Conservation (phyloP, 306 rosid genomes). For the Dryas drummondii region DNA sequence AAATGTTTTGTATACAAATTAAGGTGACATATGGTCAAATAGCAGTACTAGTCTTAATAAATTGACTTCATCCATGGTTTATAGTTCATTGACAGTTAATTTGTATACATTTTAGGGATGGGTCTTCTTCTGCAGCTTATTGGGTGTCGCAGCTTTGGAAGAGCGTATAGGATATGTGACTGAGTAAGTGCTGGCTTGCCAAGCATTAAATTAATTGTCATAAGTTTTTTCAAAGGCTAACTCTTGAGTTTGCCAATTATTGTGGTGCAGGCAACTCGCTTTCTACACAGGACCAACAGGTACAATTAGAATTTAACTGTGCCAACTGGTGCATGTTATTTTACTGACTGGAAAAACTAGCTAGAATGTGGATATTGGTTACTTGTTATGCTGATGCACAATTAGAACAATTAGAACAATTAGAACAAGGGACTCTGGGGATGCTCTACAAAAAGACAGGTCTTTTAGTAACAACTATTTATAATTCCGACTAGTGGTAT, state of each 20-base stretch:
- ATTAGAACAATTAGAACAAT: not conserved
- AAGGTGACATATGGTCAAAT: too few relatives aligned
- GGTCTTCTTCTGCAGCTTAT: constrained; percentile 80
- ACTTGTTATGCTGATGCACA: not conserved
- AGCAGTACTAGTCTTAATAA: not conserved
- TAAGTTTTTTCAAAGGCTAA: constrained; percentile 22
- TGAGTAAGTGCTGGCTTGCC: constrained; percentile 48
- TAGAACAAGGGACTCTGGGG: too few relatives aligned
- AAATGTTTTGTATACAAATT: too few relatives aligned
- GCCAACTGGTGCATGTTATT: not conserved
- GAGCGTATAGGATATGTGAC: constrained; percentile 89
- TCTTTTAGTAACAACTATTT: too few relatives aligned
- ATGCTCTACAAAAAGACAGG: too few relatives aligned
- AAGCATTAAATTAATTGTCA: too few relatives aligned
- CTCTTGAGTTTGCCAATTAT: constrained; percentile 2
- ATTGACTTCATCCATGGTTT: constrained; percentile 18
- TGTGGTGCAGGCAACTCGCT: constrained; percentile 81
- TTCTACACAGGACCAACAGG: constrained; percentile 92
- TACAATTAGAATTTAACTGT: constrained; percentile 12
- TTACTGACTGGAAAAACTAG: not conserved
- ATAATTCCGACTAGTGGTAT: too few relatives aligned
- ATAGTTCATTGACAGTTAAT: constrained; percentile 29
- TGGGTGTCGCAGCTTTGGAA: constrained; percentile 83
- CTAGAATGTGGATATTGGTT: not conserved
- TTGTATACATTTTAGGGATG: constrained; percentile 51